Percentiles rank a stretch among this genome's conserved stretches.
These are phyloP conservation scores for Trichoderma atrobrunneum DNA, from an alignment of 2,329 filamentous ascomycete species.

Conservation along the genomic window DNA sequence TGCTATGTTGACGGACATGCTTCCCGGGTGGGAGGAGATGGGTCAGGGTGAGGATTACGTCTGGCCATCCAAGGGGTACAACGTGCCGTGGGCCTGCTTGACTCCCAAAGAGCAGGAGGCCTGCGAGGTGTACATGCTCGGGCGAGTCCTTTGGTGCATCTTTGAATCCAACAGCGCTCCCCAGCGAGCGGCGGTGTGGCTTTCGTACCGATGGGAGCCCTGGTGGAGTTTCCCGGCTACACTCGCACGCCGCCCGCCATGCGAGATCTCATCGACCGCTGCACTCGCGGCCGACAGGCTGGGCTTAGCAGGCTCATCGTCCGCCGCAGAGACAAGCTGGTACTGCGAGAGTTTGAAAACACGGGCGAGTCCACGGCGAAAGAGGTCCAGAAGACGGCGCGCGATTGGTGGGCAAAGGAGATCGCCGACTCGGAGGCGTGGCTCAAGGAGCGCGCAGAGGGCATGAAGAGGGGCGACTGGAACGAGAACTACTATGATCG, in stretches of 20 bases:
- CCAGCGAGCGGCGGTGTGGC: constrained; percentile 55
- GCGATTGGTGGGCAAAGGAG: constrained; percentile 49
- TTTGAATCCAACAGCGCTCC: constrained; percentile 60
- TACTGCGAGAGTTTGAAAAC: constrained; percentile 38
- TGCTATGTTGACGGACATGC: constrained; percentile 40
- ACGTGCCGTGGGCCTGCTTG: constrained; percentile 56
- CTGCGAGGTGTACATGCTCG: constrained; percentile 62
- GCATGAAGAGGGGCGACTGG: constrained; percentile 44
- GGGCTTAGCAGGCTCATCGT: constrained; percentile 46
- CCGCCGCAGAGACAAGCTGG: constrained; percentile 45
- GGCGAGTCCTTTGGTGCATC: constrained; percentile 59
- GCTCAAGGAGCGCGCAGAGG: constrained; percentile 40
- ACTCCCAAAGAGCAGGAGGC: constrained; percentile 51
- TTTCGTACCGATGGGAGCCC: constrained; percentile 58
- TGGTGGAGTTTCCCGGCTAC: constrained; percentile 55
- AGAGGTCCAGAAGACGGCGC: constrained; percentile 39
- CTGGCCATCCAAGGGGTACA: constrained; percentile 51
- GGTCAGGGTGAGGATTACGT: constrained; percentile 44
- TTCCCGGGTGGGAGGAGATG: constrained; percentile 45
- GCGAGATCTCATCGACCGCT: constrained; percentile 48
- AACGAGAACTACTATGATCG: constrained; percentile 50
- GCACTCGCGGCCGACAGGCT: constrained; percentile 47
- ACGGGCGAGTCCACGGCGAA: constrained; percentile 35
- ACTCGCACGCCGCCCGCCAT: constrained; percentile 45
- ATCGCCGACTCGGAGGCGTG: constrained; percentile 48